Evolutionary conservation across 345 rosid species (phyloP).

Genomic region (Camelina neglecta): DNA sequence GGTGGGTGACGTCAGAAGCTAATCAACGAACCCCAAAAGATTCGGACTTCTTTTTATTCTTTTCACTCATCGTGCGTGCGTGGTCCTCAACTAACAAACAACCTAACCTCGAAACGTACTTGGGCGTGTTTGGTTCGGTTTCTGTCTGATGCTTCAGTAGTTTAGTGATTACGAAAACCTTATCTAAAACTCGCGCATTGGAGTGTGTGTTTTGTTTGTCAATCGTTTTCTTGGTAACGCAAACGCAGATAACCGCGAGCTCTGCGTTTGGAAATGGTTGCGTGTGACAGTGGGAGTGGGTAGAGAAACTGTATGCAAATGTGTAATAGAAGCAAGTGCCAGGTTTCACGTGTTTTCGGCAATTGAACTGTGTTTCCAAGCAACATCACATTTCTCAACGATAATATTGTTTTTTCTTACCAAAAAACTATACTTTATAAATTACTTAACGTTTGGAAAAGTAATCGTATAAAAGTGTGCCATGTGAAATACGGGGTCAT

Average conservation of each 20-base stretch:
- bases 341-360: slow-evolving; percentile 34
- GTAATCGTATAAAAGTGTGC: neutral
- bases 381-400: slow-evolving; percentile 33
- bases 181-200: neutral
- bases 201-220: neutral
- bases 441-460: neutral
- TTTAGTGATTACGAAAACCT: neutral
- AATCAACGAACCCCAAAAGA: slow-evolving; percentile 29
- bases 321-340: slow-evolving; percentile 21
- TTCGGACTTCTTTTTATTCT: neutral
- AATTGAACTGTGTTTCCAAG: slow-evolving; percentile 4
- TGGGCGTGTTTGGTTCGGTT: neutral
- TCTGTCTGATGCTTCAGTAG: neutral
- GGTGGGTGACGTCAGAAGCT: slow-evolving; percentile 36
- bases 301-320: slow-evolving; percentile 5
- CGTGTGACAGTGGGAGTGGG: slow-evolving; percentile 8
- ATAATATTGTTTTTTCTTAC: neutral
- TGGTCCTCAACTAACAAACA: slow-evolving; percentile 18
- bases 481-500: slow-evolving; percentile 8
- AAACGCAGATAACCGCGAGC: slow-evolving; percentile 7
- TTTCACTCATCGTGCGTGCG: slow-evolving; percentile 40
- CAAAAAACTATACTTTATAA: neutral
- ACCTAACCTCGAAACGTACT: neutral
- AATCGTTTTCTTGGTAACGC: neutral
- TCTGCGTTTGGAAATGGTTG: slow-evolving; percentile 18